Conservation (phyloP, 78 protist species). For the Dictyostelium intermedium region DNA sequence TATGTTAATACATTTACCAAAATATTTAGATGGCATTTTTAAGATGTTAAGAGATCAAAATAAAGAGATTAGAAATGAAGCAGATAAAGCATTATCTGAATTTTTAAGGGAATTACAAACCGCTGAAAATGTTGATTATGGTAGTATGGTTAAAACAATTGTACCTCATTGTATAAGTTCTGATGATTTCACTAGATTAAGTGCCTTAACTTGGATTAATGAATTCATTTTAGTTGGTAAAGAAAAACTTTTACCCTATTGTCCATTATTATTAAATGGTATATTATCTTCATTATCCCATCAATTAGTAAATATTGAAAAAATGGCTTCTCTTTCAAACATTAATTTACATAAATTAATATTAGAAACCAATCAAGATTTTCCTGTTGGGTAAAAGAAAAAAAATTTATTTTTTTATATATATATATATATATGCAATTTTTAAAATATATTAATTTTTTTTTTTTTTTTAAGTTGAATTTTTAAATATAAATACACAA, state of each 20-base stretch:
- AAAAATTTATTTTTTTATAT: neutral
- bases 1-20: constrained; percentile 89
- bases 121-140: constrained; percentile 82
- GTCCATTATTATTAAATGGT: constrained; percentile 75
- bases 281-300: constrained; percentile 80
- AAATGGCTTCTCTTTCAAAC: constrained; percentile 34
- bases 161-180: constrained; percentile 40
- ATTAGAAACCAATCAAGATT: constrained; percentile 14
- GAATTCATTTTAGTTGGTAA: constrained; percentile 82
- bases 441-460: neutral
- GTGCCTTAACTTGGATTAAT: constrained; percentile 90
- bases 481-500: constrained; percentile 23
- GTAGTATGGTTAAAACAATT: constrained; percentile 65
- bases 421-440: too few species aligned
- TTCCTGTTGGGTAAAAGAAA: constrained; percentile 30
- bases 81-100: constrained; percentile 83
- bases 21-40: constrained; percentile 92
- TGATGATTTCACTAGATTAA: constrained; percentile 76
- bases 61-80: constrained; percentile 81
- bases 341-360: constrained; percentile 26
- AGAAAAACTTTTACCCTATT: constrained; percentile 65
- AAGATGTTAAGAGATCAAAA: constrained; percentile 90
- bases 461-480: neutral
- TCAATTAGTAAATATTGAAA: constrained; percentile 40
- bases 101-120: constrained; percentile 86